A percentile compares a stretch with the other conserved stretches of the same genome.
phyloP scores from a whole-genome alignment of 345 rosid genomes.

The Kandelia obovata region DNA sequence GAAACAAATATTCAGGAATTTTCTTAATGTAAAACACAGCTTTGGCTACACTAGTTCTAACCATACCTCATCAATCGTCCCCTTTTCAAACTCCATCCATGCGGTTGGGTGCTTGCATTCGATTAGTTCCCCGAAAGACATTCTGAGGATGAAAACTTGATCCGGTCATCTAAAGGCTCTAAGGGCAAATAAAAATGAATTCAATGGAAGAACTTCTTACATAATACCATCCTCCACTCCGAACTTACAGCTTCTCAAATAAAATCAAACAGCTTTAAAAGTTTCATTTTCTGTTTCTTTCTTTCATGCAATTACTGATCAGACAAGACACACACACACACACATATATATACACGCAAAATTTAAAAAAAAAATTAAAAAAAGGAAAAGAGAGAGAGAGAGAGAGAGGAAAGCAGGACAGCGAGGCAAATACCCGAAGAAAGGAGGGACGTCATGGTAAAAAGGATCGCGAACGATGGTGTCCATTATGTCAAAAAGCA shows the following conservation, averaged over 20 bases:
- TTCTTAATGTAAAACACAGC: too few relatives aligned
- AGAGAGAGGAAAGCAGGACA: background rate
- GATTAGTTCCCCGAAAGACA: constrained; percentile 71
- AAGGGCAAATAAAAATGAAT: background rate
- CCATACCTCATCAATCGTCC: constrained; percentile 69
- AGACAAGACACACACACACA: background rate
- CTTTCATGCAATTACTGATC: background rate
- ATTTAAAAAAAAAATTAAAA: too few relatives aligned
- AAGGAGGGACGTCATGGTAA: constrained; percentile 74
- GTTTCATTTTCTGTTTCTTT: background rate
- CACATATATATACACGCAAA: too few relatives aligned
- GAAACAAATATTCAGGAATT: too few relatives aligned
- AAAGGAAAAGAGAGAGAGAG: too few relatives aligned
- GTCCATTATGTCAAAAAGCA: constrained; percentile 96
- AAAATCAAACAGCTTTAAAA: background rate
- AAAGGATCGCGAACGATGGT: constrained; percentile 95
- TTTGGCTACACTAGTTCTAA: background rate
- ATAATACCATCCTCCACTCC: background rate
- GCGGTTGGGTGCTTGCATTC: constrained; percentile 81
- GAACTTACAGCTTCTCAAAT: background rate
- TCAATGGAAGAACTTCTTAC: background rate
- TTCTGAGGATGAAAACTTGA: constrained; percentile 43
- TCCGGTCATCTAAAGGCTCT: constrained; percentile 16
- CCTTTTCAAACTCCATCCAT: constrained; percentile 91
- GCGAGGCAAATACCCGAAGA: constrained; percentile 51